Base-by-base conservation (phyloP, 2,329 filamentous ascomycete species). In the Endothia cerciana region DNA sequence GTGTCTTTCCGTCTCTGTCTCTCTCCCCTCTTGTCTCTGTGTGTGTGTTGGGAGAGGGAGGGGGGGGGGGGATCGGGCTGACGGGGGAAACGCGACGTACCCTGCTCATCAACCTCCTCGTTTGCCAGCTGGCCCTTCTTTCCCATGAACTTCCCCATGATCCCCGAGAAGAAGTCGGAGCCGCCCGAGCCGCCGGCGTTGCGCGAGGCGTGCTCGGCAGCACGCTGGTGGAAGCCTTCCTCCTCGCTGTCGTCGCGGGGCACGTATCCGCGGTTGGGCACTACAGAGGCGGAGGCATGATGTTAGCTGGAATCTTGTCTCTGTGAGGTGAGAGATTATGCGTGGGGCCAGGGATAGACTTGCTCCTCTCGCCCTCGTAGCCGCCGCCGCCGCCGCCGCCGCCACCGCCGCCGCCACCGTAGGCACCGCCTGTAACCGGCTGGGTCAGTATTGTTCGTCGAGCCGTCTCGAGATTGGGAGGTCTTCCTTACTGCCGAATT, bases 91-190 rank as follows among this genome's bases (percentile, higher is more conserved):
- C 30, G 10, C 13, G 15, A 71, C 78, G 47, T 65, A 83, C 84
- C 81, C 25, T 84, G 77, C 72, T 87, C 84, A 62, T 86, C 82
- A 13, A 81, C 63, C 36, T 80, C 77, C 65, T 84, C 79, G 43
- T 80, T 72, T n/a, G 78, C 77, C 30, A 86, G 73, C 65, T 78
- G 74, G 65, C 75, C 71, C 79, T 85, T 84, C 74, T 83, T 84
- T 76, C 84, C 77, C 22, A 77, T 76, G 57, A 87, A 76, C 51
- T 78, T 73, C 62, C 79, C 77, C 40, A 86, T 75, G 65, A 87
- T 76, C 71, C 68, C 76, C 65, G 80, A 79, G 73, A 87, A 87
- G 65, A 87, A 74, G 72, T 79, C 78, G 71, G 73, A 73, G 72
- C 80, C 78, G 59, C 82, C 83, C 30, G 80, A 82, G 41, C 73